A percentile compares a stretch with the other conserved stretches of the same genome.
phyloP scores from a whole-genome alignment of 306 rosid genomes.

The Rosa multiflora region DNA sequence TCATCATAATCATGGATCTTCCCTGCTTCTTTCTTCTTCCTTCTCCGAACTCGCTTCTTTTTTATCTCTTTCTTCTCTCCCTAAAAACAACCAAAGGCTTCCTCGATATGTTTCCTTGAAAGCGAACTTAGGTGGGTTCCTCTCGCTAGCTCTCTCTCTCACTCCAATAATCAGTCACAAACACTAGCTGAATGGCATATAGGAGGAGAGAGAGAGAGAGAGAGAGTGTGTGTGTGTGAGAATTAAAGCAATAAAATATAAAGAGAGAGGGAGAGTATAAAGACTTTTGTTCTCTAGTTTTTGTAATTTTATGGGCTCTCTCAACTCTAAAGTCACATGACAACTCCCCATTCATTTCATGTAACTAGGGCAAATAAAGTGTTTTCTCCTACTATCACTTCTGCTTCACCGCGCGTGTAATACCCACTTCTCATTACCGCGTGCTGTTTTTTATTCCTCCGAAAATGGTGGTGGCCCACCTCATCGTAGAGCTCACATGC shows the following conservation, averaged over 20 bases:
- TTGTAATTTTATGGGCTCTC: constrained; percentile 38
- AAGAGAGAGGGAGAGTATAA: constrained; percentile 31
- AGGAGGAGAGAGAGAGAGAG: constrained; percentile 2
- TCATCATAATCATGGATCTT: constrained; percentile 31
- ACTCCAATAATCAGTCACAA: constrained; percentile 59
- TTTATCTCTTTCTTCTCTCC: constrained; percentile 3
- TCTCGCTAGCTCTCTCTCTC: constrained; percentile 36
- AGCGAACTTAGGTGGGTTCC: constrained; percentile 50
- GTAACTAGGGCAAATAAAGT: background rate
- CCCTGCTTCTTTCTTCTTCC: constrained; percentile 3
- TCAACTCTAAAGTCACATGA: constrained; percentile 16
- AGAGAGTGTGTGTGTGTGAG: background rate
- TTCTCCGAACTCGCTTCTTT: no score
- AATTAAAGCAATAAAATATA: background rate
- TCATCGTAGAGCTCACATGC: no score
- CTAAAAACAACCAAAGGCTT: constrained; percentile 9
- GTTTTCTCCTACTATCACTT: no score
- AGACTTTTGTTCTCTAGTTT: constrained; percentile 61
- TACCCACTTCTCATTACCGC: background rate
- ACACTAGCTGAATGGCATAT: background rate
- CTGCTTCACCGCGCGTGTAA: background rate
- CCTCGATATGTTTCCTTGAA: constrained; percentile 39
- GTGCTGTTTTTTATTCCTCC: background rate
- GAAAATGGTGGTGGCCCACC: no score
- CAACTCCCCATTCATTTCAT: background rate